Evolutionary conservation across 1,284 basidiomycete genomes (phyloP).

Genomic region (Sanghuangporus sanghuang): DNA sequence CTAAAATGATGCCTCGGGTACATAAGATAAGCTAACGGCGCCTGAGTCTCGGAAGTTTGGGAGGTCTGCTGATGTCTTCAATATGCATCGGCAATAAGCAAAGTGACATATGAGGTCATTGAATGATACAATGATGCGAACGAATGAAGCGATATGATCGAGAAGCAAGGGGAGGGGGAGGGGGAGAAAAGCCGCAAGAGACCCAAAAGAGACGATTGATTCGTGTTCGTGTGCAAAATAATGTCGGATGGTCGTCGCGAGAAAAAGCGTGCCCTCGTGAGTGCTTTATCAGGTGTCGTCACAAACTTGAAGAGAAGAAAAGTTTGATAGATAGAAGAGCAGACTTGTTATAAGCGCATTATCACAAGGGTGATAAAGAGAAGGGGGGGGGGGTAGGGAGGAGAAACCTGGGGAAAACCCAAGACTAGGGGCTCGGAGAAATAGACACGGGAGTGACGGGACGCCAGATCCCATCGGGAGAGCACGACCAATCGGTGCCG

Average conservation of each 20-base stretch:
- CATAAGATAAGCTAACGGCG: neutral
- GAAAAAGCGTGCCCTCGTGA: neutral
- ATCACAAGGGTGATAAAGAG: too few species aligned
- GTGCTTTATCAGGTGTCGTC: neutral
- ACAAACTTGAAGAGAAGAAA: neutral
- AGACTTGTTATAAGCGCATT: too few species aligned
- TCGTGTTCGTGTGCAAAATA: neutral
- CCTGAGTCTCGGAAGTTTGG: slow-evolving; percentile 5
- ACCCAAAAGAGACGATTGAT: neutral
- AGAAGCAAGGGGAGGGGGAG: neutral
- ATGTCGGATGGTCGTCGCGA: slow-evolving; percentile 1
- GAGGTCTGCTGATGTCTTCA: slow-evolving; percentile 1
- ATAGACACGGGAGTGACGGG: neutral
- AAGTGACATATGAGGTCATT: neutral
- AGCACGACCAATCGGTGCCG: slow-evolving; percentile 36
- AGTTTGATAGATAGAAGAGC: neutral
- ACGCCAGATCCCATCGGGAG: slow-evolving; percentile 6
- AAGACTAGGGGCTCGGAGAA: slow-evolving; percentile 3
- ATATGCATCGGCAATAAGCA: neutral
- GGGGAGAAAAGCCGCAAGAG: neutral
- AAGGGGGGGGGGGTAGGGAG: too few species aligned
- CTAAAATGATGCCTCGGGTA: neutral
- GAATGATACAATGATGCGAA: neutral
- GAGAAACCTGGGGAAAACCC: neutral
- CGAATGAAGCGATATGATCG: neutral